A percentile compares a stretch with the other conserved stretches of the same genome.
phyloP scores from a whole-genome alignment of 2,329 filamentous ascomycete species.

The Raffaelea ambrosiae region DNA sequence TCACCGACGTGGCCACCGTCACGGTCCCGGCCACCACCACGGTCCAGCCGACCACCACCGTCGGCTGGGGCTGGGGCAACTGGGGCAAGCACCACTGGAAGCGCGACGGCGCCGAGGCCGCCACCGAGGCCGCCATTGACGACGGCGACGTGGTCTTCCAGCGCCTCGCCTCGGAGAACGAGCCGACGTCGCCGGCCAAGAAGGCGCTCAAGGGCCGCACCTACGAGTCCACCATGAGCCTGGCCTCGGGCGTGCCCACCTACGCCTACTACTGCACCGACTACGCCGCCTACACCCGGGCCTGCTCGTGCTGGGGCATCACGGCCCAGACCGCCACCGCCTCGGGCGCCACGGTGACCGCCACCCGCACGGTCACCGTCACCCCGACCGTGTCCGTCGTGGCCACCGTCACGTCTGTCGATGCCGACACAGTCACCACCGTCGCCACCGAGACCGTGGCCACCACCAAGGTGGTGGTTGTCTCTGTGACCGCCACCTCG shows the following conservation, averaged over 20 bases:
- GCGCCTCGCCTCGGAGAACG: neutral
- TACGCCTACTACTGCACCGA: slow-evolving; percentile 18
- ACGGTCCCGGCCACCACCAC: neutral
- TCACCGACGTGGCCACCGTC: neutral
- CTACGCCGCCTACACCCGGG: slow-evolving; percentile 15
- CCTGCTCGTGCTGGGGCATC: slow-evolving; percentile 21
- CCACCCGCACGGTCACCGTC: slow-evolving; percentile 6
- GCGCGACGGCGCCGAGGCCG: neutral
- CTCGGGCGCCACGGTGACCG: neutral
- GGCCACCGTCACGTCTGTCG: neutral
- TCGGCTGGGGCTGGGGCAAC: neutral
- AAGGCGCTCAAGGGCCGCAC: neutral
- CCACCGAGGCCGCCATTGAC: neutral
- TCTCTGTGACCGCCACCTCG: neutral
- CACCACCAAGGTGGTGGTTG: neutral
- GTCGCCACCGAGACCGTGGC: neutral
- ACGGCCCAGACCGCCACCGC: slow-evolving; percentile 7
- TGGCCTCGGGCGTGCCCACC: slow-evolving; percentile 5
- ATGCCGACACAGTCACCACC: neutral
- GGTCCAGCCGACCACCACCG: neutral
- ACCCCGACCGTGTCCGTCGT: slow-evolving; percentile 1
- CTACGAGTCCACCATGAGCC: neutral
- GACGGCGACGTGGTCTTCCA: neutral
- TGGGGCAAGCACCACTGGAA: neutral
- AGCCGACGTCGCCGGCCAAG: neutral